These are phyloP conservation scores for Hysterangium stoloniferum DNA, from an alignment of 768 basidiomycete genomes.

Conservation along the genomic window DNA sequence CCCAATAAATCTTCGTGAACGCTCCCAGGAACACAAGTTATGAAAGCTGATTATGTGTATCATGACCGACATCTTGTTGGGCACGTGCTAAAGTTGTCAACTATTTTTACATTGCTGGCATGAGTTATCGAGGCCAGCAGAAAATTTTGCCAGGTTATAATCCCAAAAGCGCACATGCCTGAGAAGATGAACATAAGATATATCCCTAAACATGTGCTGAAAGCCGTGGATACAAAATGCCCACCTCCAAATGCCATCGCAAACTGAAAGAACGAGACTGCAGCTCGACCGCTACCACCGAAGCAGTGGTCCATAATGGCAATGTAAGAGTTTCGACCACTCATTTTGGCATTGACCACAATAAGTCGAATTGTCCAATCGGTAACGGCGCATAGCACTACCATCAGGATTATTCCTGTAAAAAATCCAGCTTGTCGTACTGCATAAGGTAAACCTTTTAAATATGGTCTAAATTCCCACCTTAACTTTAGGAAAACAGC, in stretches of 20 bases:
- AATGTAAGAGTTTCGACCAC: conserved; percentile 86
- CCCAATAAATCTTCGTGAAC: too few species aligned
- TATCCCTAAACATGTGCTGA: too few species aligned
- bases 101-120: too few species aligned
- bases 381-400: conserved; percentile 77
- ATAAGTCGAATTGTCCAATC: conserved; percentile 98
- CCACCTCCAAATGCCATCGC: conserved; percentile 93
- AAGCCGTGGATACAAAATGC: conserved; percentile 16
- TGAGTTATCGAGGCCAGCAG: too few species aligned
- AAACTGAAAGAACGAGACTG: conserved; percentile 96
- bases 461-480: too few species aligned
- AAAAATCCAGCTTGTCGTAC: conserved; percentile 92
- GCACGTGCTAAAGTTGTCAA: too few species aligned
- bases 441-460: conserved; percentile 84
- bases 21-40: too few species aligned
- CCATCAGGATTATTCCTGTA: conserved; percentile 73
- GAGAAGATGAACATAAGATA: background rate
- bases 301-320: conserved; percentile 94
- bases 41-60: too few species aligned
- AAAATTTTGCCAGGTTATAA: too few species aligned
- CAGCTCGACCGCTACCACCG: conserved; percentile 83
- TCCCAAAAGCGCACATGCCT: conserved; percentile 98
- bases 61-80: too few species aligned
- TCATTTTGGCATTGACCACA: conserved; percentile 91
- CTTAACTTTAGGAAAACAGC: too few species aligned